These are phyloP conservation scores for Vigna mungo DNA, from an alignment of 306 rosid genomes.

Conservation along the genomic window DNA sequence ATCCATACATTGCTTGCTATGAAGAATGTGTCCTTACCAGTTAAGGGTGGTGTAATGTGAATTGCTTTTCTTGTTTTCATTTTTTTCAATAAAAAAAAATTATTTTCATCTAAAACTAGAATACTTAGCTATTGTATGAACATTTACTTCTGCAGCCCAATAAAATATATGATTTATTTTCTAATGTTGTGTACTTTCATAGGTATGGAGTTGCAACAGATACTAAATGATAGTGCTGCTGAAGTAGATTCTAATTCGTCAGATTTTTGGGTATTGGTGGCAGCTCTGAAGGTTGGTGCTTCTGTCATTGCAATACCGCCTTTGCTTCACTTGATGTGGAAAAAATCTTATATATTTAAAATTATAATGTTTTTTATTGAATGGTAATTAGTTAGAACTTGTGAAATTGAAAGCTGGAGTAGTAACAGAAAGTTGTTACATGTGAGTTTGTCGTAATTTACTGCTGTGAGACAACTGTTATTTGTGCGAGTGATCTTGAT, in stretches of 20 bases:
- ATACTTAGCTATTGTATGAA: background rate
- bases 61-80: background rate
- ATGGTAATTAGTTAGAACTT: slow-evolving; percentile 23
- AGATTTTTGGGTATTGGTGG: slow-evolving; percentile 95
- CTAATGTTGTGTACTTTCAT: slow-evolving; percentile 43
- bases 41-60: slow-evolving; percentile 27
- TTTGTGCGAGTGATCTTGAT: slow-evolving; percentile 32
- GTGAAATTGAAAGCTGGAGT: slow-evolving; percentile 27
- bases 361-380: background rate
- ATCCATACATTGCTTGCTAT: slow-evolving; percentile 34
- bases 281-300: slow-evolving; percentile 87
- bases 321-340: slow-evolving; percentile 22
- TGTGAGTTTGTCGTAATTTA: background rate
- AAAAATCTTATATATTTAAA: background rate
- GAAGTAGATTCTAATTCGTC: slow-evolving; percentile 85
- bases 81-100: background rate
- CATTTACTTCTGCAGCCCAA: slow-evolving; percentile 21
- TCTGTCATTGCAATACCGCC: slow-evolving; percentile 28
- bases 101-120: slow-evolving; percentile 14
- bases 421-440: slow-evolving; percentile 21
- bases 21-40: slow-evolving; percentile 19
- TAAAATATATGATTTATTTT: slow-evolving; percentile 21
- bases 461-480: slow-evolving; percentile 19
- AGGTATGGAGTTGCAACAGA: slow-evolving; percentile 71
- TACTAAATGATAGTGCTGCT: slow-evolving; percentile 71